Evolutionary conservation across 228 moss, liverwort and hornwort genomes (phyloP).

Genomic region (Sphagnum magellanicum): DNA sequence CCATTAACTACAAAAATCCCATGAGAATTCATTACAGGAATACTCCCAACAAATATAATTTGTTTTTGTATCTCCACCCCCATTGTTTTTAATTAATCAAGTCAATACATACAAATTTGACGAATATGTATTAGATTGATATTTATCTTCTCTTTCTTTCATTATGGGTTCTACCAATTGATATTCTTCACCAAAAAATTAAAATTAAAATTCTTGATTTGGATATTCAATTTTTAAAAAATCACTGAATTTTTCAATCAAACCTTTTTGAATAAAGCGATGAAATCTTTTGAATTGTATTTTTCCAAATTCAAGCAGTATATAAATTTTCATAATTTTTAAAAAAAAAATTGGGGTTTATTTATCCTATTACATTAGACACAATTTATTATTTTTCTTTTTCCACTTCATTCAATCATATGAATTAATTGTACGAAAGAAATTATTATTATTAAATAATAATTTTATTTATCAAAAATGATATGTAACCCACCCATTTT

Average conservation of each 20-base stretch:
- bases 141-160: background rate
- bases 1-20: no score
- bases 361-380: background rate
- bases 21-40: no score
- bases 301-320: conserved; percentile 5
- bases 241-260: conserved; percentile 3
- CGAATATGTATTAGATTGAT: no score
- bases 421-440: background rate
- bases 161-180: conserved; percentile 2
- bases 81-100: no score
- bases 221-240: background rate
- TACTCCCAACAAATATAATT: no score
- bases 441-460: background rate
- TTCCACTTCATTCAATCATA: background rate
- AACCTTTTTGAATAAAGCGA: background rate
- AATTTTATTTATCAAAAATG: background rate
- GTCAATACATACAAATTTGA: no score
- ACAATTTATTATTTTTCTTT: background rate
- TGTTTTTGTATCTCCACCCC: no score
- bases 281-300: conserved; percentile 5
- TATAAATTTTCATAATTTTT: background rate
- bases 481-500: no score
- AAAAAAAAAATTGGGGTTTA: background rate
- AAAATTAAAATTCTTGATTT: conserved; percentile 7
- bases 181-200: background rate